Conservation (phyloP, 73 alveolate species). For the Paramecium sonneborni region DNA sequence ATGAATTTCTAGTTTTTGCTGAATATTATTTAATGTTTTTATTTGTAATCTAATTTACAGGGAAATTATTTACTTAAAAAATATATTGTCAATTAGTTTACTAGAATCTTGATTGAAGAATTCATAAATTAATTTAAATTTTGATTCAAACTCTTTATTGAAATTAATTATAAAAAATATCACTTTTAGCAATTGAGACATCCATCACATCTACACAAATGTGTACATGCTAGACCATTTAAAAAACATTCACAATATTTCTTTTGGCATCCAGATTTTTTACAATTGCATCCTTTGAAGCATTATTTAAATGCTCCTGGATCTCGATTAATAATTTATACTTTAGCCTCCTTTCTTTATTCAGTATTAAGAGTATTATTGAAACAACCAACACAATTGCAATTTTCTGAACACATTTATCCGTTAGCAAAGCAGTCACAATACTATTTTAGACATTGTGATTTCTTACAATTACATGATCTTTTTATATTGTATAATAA, state of each 20-base stretch:
- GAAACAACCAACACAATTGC: slow-evolving; percentile 81
- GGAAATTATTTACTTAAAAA: background rate
- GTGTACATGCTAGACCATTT: slow-evolving; percentile 8
- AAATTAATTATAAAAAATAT: background rate
- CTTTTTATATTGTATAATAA: background rate
- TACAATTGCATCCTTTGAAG: slow-evolving; percentile 76
- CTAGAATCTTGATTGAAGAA: background rate
- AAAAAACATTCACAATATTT: slow-evolving; percentile 78
- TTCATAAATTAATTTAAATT: background rate
- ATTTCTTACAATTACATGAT: slow-evolving; percentile 83
- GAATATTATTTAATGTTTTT: background rate
- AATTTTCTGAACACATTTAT: slow-evolving; percentile 77
- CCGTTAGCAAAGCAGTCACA: slow-evolving; percentile 90
- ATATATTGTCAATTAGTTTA: background rate
- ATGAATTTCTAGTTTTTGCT: background rate
- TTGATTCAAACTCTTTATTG: background rate
- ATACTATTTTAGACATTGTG: slow-evolving; percentile 85
- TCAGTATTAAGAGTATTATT: slow-evolving; percentile 76
- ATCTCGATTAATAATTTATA: slow-evolving; percentile 73
- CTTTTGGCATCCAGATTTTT: slow-evolving; percentile 75
- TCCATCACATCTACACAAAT: slow-evolving; percentile 44
- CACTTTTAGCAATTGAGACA: slow-evolving; percentile 10
- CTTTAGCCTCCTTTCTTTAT: slow-evolving; percentile 68
- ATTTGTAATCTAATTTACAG: background rate
- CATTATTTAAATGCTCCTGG: slow-evolving; percentile 77